Evolutionary conservation across 225 moss, liverwort and hornwort species (phyloP).

Genomic region (Ulota crispa): DNA sequence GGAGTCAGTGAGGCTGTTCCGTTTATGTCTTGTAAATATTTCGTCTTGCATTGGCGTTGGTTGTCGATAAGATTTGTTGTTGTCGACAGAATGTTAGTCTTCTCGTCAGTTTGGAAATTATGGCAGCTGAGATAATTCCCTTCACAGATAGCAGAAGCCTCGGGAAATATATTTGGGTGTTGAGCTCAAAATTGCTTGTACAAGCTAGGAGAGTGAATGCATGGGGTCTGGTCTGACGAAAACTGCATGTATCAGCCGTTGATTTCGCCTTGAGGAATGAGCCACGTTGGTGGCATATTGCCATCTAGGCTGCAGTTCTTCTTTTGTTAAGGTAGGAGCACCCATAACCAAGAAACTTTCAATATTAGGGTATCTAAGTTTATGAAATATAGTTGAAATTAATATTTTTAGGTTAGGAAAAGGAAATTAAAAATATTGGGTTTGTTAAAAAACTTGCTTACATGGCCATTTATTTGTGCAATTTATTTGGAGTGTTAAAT

Average conservation of each 20-base stretch:
- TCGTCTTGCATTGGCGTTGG: background rate
- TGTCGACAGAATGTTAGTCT: background rate
- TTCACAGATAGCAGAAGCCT: too few species aligned
- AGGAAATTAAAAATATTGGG: too few species aligned
- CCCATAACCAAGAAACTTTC: too few species aligned
- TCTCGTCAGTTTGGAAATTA: background rate
- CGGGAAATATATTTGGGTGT: background rate
- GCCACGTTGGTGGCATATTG: too few species aligned
- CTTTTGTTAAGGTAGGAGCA: too few species aligned
- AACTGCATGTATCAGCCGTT: background rate
- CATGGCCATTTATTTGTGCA: too few species aligned
- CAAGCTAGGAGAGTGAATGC: background rate
- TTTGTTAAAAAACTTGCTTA: too few species aligned
- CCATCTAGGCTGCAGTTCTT: too few species aligned
- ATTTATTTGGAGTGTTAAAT: too few species aligned
- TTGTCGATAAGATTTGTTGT: background rate
- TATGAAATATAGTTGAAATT: too few species aligned
- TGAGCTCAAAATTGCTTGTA: background rate
- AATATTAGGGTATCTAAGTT: too few species aligned
- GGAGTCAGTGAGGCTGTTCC: constrained; percentile 5
- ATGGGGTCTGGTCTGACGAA: background rate
- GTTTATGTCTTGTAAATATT: background rate
- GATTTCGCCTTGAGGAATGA: background rate
- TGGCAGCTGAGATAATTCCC: background rate
- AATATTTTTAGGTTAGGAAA: too few species aligned